Base-by-base conservation (phyloP, 2,329 filamentous ascomycete species). In the Aspergillus vadensis region DNA sequence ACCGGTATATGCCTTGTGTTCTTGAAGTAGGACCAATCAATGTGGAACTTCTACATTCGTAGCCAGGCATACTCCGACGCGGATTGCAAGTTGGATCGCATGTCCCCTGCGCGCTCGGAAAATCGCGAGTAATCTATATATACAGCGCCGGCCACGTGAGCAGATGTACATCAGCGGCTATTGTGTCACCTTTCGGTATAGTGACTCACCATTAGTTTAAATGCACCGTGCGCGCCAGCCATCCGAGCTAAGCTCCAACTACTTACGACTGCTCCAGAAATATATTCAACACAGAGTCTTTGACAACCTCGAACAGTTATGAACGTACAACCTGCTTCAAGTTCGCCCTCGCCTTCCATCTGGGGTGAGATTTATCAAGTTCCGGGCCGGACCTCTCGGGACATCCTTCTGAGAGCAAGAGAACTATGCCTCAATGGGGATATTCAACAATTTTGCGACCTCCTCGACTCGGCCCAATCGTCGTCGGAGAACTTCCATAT, bases 401-500 rank as follows among this genome's bases (percentile, higher is more conserved):
- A 44, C 12, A 5, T 44, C 17, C 17, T 44, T 21, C 4, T 17
- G 8, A 44, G 5, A 12, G 41, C 41, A 14, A 44, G 12, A 5
- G 19, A 44, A 9, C 6, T 44, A 44, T 55, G 39, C 21, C 10
- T 47, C 7, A 30, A n/a, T 47, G 23, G 23, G 14, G 47, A 62
- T 55, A 41, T 62, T 32, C 23, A 56, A 23, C n/a, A 51, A 53
- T 64, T 62, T n/a, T 9, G 47, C 19, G 49, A 58, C 9, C 57
- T 53, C 44, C 50, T 64, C 8, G 50, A 60, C 44, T 57, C 41
- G n/a, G 25, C 43, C 30, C 36, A 12, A 58, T 58, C 50, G 41
- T 43, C 17, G 12, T 39, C 21, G 5, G 57, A 58, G 49, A 23
- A 10, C 27, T 64, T 65, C 60, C 41, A 65, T n/a, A 66, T 65